Evolutionary conservation across 169 alveolate genomes (phyloP).

Genomic region (Cryptosporidium ryanae): DNA sequence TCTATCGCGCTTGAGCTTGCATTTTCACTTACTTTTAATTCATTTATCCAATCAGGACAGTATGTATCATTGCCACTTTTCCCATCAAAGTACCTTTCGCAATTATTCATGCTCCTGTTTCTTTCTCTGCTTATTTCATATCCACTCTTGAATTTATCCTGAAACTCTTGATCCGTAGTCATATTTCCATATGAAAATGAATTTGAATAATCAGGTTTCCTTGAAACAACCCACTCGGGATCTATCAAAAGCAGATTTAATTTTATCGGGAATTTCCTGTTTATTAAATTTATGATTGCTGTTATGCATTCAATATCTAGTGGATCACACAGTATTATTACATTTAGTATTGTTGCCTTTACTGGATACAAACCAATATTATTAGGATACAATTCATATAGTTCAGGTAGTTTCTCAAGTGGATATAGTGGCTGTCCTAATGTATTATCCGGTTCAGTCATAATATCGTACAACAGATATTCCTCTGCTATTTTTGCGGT

Average conservation of each 20-base stretch:
- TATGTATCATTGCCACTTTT: background rate
- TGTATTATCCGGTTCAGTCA: slow-evolving; percentile 65
- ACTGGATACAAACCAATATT: slow-evolving; percentile 58
- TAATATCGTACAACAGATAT: slow-evolving; percentile 48
- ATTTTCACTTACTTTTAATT: background rate
- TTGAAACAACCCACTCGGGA: slow-evolving; percentile 49
- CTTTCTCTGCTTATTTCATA: background rate
- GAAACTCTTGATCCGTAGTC: slow-evolving; percentile 37
- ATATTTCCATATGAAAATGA: slow-evolving; percentile 29
- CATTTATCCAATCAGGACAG: slow-evolving; percentile 47
- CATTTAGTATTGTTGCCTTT: slow-evolving; percentile 36
- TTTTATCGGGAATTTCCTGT: slow-evolving; percentile 62
- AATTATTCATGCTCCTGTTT: background rate
- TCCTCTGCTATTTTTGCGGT: slow-evolving; percentile 9
- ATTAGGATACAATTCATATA: slow-evolving; percentile 19
- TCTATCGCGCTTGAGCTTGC: background rate
- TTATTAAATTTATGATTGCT: slow-evolving; percentile 16
- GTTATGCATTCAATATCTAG: slow-evolving; percentile 69
- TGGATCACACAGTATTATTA: slow-evolving; percentile 65
- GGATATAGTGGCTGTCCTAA: slow-evolving; percentile 59
- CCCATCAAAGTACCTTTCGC: slow-evolving; percentile 1
- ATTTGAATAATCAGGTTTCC: slow-evolving; percentile 46
- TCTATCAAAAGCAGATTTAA: slow-evolving; percentile 45
- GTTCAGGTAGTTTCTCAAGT: slow-evolving; percentile 31
- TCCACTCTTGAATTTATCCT: slow-evolving; percentile 8